Conservation (phyloP, 2,329 filamentous ascomycete species). For the Xylariaceae sp. region DNA sequence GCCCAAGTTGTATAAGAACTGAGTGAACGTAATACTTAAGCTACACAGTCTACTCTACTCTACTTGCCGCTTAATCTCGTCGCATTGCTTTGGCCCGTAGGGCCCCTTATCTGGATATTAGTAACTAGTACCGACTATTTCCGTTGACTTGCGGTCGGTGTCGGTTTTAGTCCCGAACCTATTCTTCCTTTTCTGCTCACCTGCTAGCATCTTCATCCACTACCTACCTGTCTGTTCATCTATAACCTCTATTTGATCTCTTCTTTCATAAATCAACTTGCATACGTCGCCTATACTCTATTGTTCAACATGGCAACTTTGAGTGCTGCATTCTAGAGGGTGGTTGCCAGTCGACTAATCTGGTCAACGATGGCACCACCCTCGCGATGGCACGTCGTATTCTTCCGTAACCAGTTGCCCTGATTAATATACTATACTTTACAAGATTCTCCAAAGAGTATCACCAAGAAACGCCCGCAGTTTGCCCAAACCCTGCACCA, state of each 20-base stretch:
- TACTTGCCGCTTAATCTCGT: too few species aligned
- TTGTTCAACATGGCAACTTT: slow-evolving; percentile 51
- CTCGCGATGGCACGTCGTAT: slow-evolving; percentile 51
- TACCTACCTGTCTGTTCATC: not conserved
- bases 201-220: not conserved
- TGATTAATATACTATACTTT: slow-evolving; percentile 21
- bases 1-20: too few species aligned
- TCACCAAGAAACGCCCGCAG: slow-evolving; percentile 12
- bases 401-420: slow-evolving; percentile 28
- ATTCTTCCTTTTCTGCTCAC: slow-evolving; percentile 28
- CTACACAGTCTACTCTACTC: too few species aligned
- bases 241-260: not conserved
- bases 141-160: not conserved
- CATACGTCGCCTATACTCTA: slow-evolving; percentile 23
- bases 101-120: too few species aligned
- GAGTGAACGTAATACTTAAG: too few species aligned
- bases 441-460: slow-evolving; percentile 4
- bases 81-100: too few species aligned
- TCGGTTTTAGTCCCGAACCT: not conserved
- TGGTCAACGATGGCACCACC: slow-evolving; percentile 62
- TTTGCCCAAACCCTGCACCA: slow-evolving; percentile 9
- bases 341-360: slow-evolving; percentile 51
- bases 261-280: slow-evolving; percentile 20
- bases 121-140: not conserved
- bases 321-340: slow-evolving; percentile 60